Evolutionary conservation across 257 asterid species (phyloP).

Genomic region (Euphrasia confusa): DNA sequence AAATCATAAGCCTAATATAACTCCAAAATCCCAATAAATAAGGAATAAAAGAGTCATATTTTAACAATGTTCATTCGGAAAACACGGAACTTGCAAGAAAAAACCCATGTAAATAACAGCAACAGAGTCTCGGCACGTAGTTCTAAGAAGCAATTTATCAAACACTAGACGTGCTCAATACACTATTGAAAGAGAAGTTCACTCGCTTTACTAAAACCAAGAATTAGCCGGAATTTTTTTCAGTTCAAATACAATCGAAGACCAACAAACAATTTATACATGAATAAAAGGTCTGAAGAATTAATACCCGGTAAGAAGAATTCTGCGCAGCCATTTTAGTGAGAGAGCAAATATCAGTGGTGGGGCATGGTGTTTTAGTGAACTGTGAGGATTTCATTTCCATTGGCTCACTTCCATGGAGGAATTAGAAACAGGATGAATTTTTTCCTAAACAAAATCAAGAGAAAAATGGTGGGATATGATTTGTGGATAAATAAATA

Average conservation of each 20-base stretch:
- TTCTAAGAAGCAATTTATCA: conserved; percentile 25
- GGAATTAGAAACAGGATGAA: neutral
- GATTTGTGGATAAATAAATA: conserved; percentile 26
- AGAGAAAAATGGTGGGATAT: neutral
- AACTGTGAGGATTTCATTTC: conserved; percentile 37
- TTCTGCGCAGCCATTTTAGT: conserved; percentile 59
- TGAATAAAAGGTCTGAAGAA: neutral
- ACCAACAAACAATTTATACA: neutral
- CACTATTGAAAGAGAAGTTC: neutral
- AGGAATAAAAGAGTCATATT: too few species aligned
- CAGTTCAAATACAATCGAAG: conserved; percentile 20
- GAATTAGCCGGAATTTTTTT: neutral
- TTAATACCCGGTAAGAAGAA: conserved; percentile 55
- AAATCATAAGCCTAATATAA: too few species aligned
- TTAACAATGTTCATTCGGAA: neutral
- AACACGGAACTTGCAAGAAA: too few species aligned
- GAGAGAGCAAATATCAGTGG: conserved; percentile 28
- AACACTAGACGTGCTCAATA: conserved; percentile 23
- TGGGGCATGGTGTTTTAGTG: conserved; percentile 27
- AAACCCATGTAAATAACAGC: neutral
- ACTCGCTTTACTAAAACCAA: conserved; percentile 6
- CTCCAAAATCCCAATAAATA: too few species aligned
- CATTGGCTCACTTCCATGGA: conserved; percentile 32
- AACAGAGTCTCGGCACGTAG: conserved; percentile 4
- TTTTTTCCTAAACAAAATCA: neutral